These are phyloP conservation scores for Candida argentea DNA, from an alignment of 805 yeast genomes.

Conservation along the genomic window DNA sequence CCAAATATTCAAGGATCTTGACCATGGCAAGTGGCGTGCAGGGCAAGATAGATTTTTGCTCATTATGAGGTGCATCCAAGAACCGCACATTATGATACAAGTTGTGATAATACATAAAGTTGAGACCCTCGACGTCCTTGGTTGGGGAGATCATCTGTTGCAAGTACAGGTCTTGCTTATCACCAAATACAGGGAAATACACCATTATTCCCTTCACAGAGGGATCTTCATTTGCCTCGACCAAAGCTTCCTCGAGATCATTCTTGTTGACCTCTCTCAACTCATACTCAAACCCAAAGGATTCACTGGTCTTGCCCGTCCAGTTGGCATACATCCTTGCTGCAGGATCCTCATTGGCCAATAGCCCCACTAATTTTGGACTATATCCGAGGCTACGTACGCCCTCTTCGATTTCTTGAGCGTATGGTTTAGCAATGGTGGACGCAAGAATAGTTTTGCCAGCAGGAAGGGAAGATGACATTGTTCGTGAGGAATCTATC, in stretches of 20 bases:
- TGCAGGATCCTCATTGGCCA: conserved; percentile 92
- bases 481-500: conserved; percentile 1
- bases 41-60: conserved; percentile 78
- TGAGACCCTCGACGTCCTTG: conserved; percentile 94
- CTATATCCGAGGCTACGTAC: conserved; percentile 42
- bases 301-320: conserved; percentile 86
- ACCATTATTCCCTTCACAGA: conserved; percentile 88
- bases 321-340: conserved; percentile 92
- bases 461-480: conserved; percentile 35
- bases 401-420: conserved; percentile 56
- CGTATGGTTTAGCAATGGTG: conserved; percentile 72
- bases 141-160: conserved; percentile 89
- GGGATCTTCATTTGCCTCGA: conserved; percentile 72
- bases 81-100: conserved; percentile 88
- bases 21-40: conserved; percentile 96
- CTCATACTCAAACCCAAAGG: conserved; percentile 79
- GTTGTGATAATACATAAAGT: conserved; percentile 84
- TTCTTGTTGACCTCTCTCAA: conserved; percentile 68
- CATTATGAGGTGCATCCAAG: conserved; percentile 57
- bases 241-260: conserved; percentile 71
- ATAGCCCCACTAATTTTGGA: conserved; percentile 81
- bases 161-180: conserved; percentile 87
- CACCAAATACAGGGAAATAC: conserved; percentile 94
- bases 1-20: conserved; percentile 82
- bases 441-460: conserved; percentile 84